These are phyloP conservation scores for Pythium aquatile DNA, from an alignment of 352 stramenopile genomes.

Conservation along the genomic window DNA sequence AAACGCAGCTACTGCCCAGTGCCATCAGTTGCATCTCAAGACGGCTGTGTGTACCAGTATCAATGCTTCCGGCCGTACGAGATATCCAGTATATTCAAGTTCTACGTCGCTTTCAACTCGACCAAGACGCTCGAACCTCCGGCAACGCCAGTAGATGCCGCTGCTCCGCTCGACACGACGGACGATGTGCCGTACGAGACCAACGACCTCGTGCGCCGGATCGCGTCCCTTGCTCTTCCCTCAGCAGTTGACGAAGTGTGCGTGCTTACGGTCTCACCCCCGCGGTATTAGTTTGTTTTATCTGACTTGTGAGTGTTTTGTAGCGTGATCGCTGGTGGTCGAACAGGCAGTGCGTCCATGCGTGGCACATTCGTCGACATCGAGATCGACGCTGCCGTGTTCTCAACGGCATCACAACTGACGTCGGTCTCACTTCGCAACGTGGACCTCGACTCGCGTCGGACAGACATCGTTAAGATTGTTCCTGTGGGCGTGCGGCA, in stretches of 20 bases:
- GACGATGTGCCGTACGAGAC: slow-evolving; percentile 11
- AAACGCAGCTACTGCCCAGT: background rate
- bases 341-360: background rate
- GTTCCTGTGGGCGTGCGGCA: background rate
- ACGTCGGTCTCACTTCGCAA: slow-evolving; percentile 11
- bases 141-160: background rate
- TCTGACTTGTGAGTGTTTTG: background rate
- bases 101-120: slow-evolving; percentile 19
- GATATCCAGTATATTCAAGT: slow-evolving; percentile 3
- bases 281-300: background rate
- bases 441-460: slow-evolving; percentile 4
- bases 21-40: background rate
- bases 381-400: slow-evolving; percentile 6
- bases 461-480: background rate
- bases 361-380: slow-evolving; percentile 7
- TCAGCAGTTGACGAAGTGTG: slow-evolving; percentile 10
- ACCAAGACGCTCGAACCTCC: background rate
- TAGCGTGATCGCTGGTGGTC: slow-evolving; percentile 19
- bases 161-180: too few species aligned
- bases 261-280: background rate
- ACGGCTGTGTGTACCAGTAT: slow-evolving; percentile 9
- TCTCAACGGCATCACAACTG: slow-evolving; percentile 3
- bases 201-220: slow-evolving; percentile 13
- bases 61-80: slow-evolving; percentile 12
- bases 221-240: slow-evolving; percentile 9